Base-by-base conservation (phyloP, 768 basidiomycete genomes). In the Exsudoporus frostii region DNA sequence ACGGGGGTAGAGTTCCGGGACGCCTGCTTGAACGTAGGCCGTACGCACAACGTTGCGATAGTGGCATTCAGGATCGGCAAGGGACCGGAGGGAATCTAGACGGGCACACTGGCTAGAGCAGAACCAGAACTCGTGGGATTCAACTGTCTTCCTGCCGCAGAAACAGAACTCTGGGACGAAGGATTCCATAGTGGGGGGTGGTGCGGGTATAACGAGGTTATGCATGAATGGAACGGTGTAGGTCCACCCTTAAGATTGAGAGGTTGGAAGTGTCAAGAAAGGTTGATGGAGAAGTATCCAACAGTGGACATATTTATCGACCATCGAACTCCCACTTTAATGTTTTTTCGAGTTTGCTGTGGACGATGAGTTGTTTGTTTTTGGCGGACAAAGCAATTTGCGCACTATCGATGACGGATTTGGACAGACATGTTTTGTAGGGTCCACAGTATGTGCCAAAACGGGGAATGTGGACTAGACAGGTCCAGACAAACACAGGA, bases 51-150 rank as follows among this genome's bases (percentile, higher is more conserved):
- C 53, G 0, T 56, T 46, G 33, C 68, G 69, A 45, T 69, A 69
- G 27, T 69, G 69, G 37, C 56, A 61, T 19, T 64, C 37, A 5
- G 54, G 46, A 14, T 48, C 50, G 2, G 44, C 58, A 22, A 71
- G 64, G 4, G 67, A 61, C 24, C 60, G 58, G 17, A 70, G 56
- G 24, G 70, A 46, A 24, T 71, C 69, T 15, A 17, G 34, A 20
- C 61, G 67, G 9, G 68, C 70, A 11, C 70, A 71, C 0, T 50
- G 2, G 3, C 51, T 53, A 19, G 69, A 69, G 36, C 68, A 69
- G 42, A 56, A 71, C 54, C 55, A 69, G 40, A 62, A 65, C 0
- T 71, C 67, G 34, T 69, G 68, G 11, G 48, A 57, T 45, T 59
- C 49, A 0, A 56, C 38, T 0, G 68, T 69, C 34, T 38, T 43